Percentiles rank a stretch among this genome's conserved stretches.
phyloP scores from a whole-genome alignment of 1,139 yeast species.

The Spathaspora sp. region DNA sequence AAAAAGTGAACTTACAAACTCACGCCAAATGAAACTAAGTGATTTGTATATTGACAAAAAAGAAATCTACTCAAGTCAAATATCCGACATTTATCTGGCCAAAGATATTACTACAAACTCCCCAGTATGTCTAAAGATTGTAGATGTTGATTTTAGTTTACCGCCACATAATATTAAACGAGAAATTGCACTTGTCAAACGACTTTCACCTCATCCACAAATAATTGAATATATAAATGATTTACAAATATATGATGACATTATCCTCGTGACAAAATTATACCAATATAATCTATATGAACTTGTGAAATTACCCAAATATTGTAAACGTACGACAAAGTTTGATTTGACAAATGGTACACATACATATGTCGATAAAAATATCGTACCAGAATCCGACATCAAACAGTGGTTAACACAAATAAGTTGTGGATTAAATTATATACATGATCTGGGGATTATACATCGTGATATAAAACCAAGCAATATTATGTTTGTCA shows the following conservation, averaged over 20 bases:
- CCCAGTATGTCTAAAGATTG: conserved; percentile 36
- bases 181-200: conserved; percentile 31
- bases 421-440: conserved; percentile 22
- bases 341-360: conserved; percentile 8
- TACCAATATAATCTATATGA: conserved; percentile 29
- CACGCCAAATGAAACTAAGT: conserved; percentile 8
- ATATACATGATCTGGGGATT: conserved; percentile 49
- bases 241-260: conserved; percentile 32
- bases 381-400: conserved; percentile 9
- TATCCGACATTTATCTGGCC: conserved; percentile 35
- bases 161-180: conserved; percentile 41
- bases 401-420: conserved; percentile 19
- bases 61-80: conserved; percentile 35
- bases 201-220: conserved; percentile 19
- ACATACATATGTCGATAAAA: conserved; percentile 5
- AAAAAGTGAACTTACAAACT: neutral
- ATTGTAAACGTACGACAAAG: conserved; percentile 13
- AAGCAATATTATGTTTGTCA: conserved; percentile 60
- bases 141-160: conserved; percentile 36
- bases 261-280: conserved; percentile 32
- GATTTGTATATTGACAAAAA: conserved; percentile 19
- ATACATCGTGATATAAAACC: conserved; percentile 91
- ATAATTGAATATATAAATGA: conserved; percentile 25
- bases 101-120: conserved; percentile 14
- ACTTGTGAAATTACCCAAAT: conserved; percentile 18